Evolutionary conservation across 164 flowering plant species (phyloP), one percentile per base, ranked within the genome.

Genomic region (Nymphaea thermarum): DNA sequence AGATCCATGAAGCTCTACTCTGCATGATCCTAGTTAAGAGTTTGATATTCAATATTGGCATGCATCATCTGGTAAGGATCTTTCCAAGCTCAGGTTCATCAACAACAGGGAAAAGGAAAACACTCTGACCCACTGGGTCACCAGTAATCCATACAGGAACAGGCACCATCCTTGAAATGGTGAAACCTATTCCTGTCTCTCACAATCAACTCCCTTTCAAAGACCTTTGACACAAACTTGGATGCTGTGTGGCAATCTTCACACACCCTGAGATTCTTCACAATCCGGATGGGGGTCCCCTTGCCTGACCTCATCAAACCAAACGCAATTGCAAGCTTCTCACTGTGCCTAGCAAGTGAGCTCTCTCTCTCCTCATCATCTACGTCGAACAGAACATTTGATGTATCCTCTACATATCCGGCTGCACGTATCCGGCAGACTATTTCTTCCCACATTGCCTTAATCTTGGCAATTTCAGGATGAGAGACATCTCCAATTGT

Each of bases 401-500:
- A 62, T 2, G 64, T 62, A 41, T 17, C 64, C 10, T 17, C 41
- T 17, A 62, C n/a, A 17, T 62, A 62, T 62, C 64, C 64, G 17
- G 64, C 64, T 10, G 64, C 10, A 6, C 42, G 36, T 41, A 41
- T 17, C n/a, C 15, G 11, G 7, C 25, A 2, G 3, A 62, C 64
- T 41, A 62, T 62, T 41, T 62, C 64, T 62, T 62, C 68, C 72
- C 65, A 59, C 16, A 53, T 60, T 7, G 42, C 57, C 5, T n/a
- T 51, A 15, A 70, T 65, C n/a, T 70, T 62, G 43, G 4, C 18
- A 14, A 59, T 65, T 42, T 60, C 12, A 4, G 72, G 72, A 60
- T 70, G 72, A 44, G 60, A 65, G 57, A 17, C 44, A 18, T 65
- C 68, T 16, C 65, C 68, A 57, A 45, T 63, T 17, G 43, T 11